phyloP scores from a whole-genome alignment of 2,329 filamentous ascomycete species.

The Venturia pyrina region DNA sequence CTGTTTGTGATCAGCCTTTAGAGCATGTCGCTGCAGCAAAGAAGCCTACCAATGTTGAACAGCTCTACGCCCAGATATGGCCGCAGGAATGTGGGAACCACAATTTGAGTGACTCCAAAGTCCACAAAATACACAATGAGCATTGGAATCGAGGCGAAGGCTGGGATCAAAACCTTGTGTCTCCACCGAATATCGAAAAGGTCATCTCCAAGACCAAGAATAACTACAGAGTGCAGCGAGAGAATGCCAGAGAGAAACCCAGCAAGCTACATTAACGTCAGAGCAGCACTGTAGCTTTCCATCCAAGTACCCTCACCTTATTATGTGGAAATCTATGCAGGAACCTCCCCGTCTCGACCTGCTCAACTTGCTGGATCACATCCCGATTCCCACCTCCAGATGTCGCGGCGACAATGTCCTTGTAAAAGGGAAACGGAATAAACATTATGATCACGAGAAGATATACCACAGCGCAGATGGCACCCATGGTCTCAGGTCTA shows the following conservation, averaged over 20 bases:
- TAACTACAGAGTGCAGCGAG: slow-evolving; percentile 79
- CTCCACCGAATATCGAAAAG: slow-evolving; percentile 97
- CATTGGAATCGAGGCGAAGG: slow-evolving; percentile 84
- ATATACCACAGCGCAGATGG: slow-evolving; percentile 86
- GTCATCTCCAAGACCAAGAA: slow-evolving; percentile 90
- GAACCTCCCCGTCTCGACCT: slow-evolving; percentile 72
- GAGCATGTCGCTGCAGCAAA: slow-evolving; percentile 7
- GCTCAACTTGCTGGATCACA: slow-evolving; percentile 56
- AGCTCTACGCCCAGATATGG: slow-evolving; percentile 68
- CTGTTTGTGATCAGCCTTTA: slow-evolving; percentile 20
- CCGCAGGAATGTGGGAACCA: slow-evolving; percentile 77
- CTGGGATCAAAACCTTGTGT: slow-evolving; percentile 97
- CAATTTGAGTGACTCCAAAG: slow-evolving; percentile 92
- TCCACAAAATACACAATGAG: slow-evolving; percentile 97
- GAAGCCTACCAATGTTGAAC: slow-evolving; percentile 55
- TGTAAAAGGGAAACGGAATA: slow-evolving; percentile 95
- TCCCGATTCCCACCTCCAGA: slow-evolving; percentile 89
- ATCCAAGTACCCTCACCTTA: slow-evolving; percentile 50
- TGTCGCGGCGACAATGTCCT: slow-evolving; percentile 91
- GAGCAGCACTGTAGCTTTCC: slow-evolving; percentile 5
- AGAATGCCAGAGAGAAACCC: slow-evolving; percentile 92
- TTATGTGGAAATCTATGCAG: slow-evolving; percentile 88
- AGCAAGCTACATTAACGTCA: slow-evolving; percentile 52
- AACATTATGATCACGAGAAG: slow-evolving; percentile 82
- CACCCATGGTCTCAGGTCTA: slow-evolving; percentile 90